phyloP scores from a whole-genome alignment of 2,329 filamentous ascomycete species.

The Gliomastix tumulicola region DNA sequence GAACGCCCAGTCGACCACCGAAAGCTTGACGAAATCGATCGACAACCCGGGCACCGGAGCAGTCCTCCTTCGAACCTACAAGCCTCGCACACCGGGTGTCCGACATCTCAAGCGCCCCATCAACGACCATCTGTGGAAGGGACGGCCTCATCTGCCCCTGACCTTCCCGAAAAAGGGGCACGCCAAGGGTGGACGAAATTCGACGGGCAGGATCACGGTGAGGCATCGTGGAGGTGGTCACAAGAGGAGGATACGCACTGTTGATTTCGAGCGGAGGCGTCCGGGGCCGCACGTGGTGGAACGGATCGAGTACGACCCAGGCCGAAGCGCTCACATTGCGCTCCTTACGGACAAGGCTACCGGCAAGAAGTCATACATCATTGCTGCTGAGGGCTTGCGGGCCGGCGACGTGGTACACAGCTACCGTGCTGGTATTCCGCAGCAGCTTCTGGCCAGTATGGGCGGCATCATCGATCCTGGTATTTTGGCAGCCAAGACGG shows the following conservation, averaged over 20 bases:
- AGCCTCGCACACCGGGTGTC: slow-evolving; percentile 84
- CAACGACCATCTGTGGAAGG: slow-evolving; percentile 97
- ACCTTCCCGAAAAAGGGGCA: slow-evolving; percentile 92
- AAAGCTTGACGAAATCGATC: too few species aligned
- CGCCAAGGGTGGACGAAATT: slow-evolving; percentile 86
- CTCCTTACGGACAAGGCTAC: slow-evolving; percentile 71
- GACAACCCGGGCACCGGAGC: too few species aligned
- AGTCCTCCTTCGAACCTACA: slow-evolving; percentile 70
- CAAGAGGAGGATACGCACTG: slow-evolving; percentile 83
- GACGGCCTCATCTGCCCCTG: slow-evolving; percentile 71
- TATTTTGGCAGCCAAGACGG: slow-evolving; percentile 91
- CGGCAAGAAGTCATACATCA: slow-evolving; percentile 76
- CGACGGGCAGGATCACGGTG: slow-evolving; percentile 77
- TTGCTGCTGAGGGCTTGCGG: slow-evolving; percentile 91
- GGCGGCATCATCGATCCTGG: slow-evolving; percentile 89
- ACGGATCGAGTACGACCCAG: slow-evolving; percentile 93
- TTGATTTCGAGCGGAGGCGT: slow-evolving; percentile 77
- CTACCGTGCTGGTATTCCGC: slow-evolving; percentile 82
- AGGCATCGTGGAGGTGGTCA: slow-evolving; percentile 88
- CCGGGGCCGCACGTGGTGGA: slow-evolving; percentile 84
- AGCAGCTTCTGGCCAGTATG: slow-evolving; percentile 83
- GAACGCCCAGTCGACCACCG: too few species aligned
- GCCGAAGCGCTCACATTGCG: slow-evolving; percentile 88
- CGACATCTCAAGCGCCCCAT: slow-evolving; percentile 87
- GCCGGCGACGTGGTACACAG: slow-evolving; percentile 89